These are phyloP conservation scores for Zygotorulaspora florentina DNA, from an alignment of 805 yeast genomes.

Conservation along the genomic window DNA sequence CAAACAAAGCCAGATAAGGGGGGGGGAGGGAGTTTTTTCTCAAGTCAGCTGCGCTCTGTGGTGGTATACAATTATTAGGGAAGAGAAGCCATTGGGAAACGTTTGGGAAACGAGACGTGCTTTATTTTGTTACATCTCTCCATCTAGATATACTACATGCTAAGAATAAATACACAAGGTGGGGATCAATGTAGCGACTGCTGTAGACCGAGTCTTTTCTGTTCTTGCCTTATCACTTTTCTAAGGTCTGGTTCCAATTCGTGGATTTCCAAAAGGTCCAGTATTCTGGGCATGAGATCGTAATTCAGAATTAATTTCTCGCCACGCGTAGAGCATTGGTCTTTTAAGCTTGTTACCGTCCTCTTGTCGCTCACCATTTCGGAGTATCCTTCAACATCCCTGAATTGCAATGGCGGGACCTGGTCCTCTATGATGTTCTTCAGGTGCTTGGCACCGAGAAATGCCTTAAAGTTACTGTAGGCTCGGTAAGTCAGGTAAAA, in stretches of 20 bases:
- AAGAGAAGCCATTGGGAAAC: background rate
- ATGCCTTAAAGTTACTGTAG: constrained; percentile 80
- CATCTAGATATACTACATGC: too few relatives aligned
- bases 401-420: constrained; percentile 37
- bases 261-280: constrained; percentile 43
- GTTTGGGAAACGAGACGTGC: background rate
- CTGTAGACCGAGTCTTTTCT: constrained; percentile 7
- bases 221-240: constrained; percentile 56
- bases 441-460: constrained; percentile 67
- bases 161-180: background rate
- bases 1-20: too few relatives aligned
- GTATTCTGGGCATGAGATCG: constrained; percentile 43
- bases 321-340: constrained; percentile 22
- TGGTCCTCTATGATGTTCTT: constrained; percentile 46
- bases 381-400: constrained; percentile 33
- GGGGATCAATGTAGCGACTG: background rate
- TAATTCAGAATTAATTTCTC: constrained; percentile 43
- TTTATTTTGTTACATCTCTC: too few relatives aligned
- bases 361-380: constrained; percentile 18
- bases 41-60: too few relatives aligned
- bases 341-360: constrained; percentile 3
- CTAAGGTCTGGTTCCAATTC: constrained; percentile 43
- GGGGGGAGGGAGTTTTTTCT: too few relatives aligned
- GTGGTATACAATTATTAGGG: background rate
- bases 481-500: constrained; percentile 76